Base-by-base conservation (phyloP, 2,329 filamentous ascomycete species). In the Leptosphaerulina australis region DNA sequence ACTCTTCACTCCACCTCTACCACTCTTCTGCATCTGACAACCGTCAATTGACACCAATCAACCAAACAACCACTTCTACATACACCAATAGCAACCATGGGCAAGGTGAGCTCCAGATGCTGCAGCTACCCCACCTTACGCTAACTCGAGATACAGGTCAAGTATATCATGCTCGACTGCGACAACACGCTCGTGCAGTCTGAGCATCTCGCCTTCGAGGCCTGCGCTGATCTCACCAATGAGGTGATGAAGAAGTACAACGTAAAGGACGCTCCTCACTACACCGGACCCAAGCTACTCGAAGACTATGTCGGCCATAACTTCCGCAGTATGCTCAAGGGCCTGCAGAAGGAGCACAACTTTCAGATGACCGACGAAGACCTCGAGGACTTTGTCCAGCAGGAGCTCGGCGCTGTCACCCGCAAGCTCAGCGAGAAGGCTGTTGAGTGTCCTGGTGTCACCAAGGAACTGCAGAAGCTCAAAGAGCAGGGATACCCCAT, bases 151-250 rank as follows among this genome's bases (percentile, higher is more conserved):
- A 43, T 30, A 18, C 53, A 75, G 73, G 74, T 75, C 69, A 78
- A 77, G 60, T 76, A 79, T 69, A 76, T 79, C 67, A 76, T 80
- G 58, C 76, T 80, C 71, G 78, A 80, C 74, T 80, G 81, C 75
- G 80, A 96, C 83, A 96, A 96, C 83, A 96, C 91, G 58, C 90
- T 96, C 72, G 91, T 94, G 72, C 85, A 94, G 66, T 95, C 90
- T 45, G 92, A 96, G 79, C 86, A 89, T 68, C 83, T 96, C 64
- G 91, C 91, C 71, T 96, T 96, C 74, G 90, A 93, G 77, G 91
- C 90, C 62, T 96, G 90, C 75, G 90, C 91, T 67, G 88, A 90
- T 53, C 85, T 96, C 59, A 88, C 91, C 80, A 96, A 96, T 77
- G 81, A 91, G 74, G 90, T 96, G 72, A 85, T 93, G 71, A 80